Percentiles rank a stretch among this genome's conserved stretches.
Conservation (phyloP, 768 basidiomycete genomes). For the Melanogaster broomeanus region DNA sequence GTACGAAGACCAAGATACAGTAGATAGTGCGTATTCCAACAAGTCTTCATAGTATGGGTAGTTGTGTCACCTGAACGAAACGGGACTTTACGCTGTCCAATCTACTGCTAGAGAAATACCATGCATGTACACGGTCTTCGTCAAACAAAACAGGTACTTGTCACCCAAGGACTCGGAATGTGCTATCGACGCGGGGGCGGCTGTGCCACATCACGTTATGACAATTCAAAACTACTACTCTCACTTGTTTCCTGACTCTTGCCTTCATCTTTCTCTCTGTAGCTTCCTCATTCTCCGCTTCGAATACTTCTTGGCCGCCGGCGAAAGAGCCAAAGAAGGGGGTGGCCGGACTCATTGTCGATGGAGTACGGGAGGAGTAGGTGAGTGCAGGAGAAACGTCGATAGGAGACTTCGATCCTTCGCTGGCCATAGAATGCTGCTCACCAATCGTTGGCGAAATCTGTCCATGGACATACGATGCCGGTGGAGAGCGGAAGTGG, state of each 20-base stretch:
- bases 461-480: constrained; percentile 15
- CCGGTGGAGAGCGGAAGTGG: constrained; percentile 9
- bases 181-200: not conserved
- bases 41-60: too few relatives aligned
- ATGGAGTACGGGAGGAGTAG: constrained; percentile 64
- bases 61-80: too few relatives aligned
- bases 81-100: too few relatives aligned
- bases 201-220: not conserved
- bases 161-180: not conserved
- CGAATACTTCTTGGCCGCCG: constrained; percentile 32
- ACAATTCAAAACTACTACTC: not conserved
- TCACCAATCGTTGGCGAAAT: constrained; percentile 12
- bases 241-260: constrained; percentile 18
- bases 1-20: too few relatives aligned
- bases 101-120: too few relatives aligned
- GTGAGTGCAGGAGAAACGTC: constrained; percentile 69
- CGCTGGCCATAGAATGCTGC: constrained; percentile 22
- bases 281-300: constrained; percentile 23
- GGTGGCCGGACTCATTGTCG: constrained; percentile 69
- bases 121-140: too few relatives aligned
- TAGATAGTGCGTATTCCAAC: too few relatives aligned
- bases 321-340: constrained; percentile 68
- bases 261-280: constrained; percentile 26
- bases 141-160: not conserved
- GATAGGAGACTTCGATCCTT: constrained; percentile 47